Conservation (phyloP, 768 basidiomycete genomes). For the Coprinopsis marcescibilis region DNA sequence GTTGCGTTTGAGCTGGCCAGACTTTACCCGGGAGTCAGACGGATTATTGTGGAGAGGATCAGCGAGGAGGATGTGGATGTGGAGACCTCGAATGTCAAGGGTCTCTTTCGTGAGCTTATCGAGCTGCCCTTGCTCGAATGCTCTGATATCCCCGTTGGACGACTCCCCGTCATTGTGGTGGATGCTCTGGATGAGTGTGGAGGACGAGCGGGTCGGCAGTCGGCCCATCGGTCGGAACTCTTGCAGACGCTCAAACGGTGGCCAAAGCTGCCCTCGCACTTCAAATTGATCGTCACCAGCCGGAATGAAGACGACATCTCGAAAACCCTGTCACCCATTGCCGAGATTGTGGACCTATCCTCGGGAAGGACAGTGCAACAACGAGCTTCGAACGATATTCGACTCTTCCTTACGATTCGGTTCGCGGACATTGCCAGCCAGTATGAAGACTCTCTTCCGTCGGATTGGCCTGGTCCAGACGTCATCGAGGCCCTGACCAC, state of each 20-base stretch:
- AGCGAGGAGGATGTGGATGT: conserved; percentile 14
- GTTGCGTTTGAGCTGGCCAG: conserved; percentile 19
- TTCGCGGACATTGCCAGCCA: conserved; percentile 15
- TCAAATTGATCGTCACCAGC: conserved; percentile 24
- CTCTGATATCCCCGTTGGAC: conserved; percentile 3
- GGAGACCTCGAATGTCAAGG: conserved; percentile 11
- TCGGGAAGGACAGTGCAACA: conserved; percentile 12
- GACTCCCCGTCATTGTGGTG: conserved; percentile 19
- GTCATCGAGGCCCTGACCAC: conserved; percentile 17
- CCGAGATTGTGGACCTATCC: conserved; percentile 14
- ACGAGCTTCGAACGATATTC: conserved; percentile 20
- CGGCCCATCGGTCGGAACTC: conserved; percentile 14
- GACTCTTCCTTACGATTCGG: conserved; percentile 12
- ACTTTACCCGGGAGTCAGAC: conserved; percentile 11
- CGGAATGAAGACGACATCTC: conserved; percentile 16
- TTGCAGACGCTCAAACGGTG: conserved; percentile 19
- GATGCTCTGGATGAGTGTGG: conserved; percentile 29
- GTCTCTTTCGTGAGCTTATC: conserved; percentile 16
- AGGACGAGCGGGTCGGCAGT: conserved; percentile 11
- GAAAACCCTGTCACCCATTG: conserved; percentile 10
- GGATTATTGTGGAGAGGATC: conserved; percentile 10
- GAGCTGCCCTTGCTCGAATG: conserved; percentile 14
- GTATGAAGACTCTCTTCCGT: conserved; percentile 11
- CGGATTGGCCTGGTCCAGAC: conserved; percentile 16
- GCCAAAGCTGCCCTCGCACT: conserved; percentile 13